Evolutionary conservation across 495 filamentous ascomycete genomes (phyloP).

Genomic region (Sordaria brevicollis): DNA sequence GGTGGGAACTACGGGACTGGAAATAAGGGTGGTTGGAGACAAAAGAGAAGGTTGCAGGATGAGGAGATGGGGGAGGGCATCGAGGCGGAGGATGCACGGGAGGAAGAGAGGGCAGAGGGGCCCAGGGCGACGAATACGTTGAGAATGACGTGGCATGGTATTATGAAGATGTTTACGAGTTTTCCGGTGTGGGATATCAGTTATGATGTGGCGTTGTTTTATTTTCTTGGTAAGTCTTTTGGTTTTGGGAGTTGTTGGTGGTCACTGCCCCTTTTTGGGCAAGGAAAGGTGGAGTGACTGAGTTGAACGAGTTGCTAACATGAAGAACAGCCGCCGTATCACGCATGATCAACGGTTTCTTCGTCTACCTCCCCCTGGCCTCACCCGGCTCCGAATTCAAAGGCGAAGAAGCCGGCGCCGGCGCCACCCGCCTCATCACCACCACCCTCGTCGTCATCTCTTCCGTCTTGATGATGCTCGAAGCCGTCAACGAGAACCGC

Average conservation of each 20-base stretch:
- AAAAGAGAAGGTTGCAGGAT: background rate
- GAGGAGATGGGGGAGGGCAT: background rate
- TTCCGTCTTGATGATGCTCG: slow-evolving; percentile 52
- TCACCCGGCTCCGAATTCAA: slow-evolving; percentile 45
- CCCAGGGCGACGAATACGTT: slow-evolving; percentile 37
- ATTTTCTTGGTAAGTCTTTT: slow-evolving; percentile 43
- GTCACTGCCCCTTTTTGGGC: background rate
- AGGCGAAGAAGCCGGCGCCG: slow-evolving; percentile 33
- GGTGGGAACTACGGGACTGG: background rate
- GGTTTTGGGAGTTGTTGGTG: background rate
- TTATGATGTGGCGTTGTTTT: slow-evolving; percentile 53
- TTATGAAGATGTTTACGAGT: slow-evolving; percentile 45
- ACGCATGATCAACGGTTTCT: slow-evolving; percentile 62
- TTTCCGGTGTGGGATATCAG: slow-evolving; percentile 62
- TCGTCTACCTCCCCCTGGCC: slow-evolving; percentile 51
- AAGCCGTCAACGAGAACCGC: slow-evolving; percentile 59
- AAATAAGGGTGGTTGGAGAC: background rate
- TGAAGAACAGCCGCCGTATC: slow-evolving; percentile 34
- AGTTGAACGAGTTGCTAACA: background rate
- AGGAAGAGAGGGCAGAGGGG: slow-evolving; percentile 17
- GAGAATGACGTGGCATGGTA: slow-evolving; percentile 27
- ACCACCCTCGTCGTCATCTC: slow-evolving; percentile 60
- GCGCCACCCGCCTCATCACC: slow-evolving; percentile 59
- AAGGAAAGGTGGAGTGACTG: background rate
- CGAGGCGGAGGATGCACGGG: background rate